These are phyloP conservation scores for Wilcoxina mikolae DNA, from an alignment of 495 filamentous ascomycete genomes.

Conservation along the genomic window DNA sequence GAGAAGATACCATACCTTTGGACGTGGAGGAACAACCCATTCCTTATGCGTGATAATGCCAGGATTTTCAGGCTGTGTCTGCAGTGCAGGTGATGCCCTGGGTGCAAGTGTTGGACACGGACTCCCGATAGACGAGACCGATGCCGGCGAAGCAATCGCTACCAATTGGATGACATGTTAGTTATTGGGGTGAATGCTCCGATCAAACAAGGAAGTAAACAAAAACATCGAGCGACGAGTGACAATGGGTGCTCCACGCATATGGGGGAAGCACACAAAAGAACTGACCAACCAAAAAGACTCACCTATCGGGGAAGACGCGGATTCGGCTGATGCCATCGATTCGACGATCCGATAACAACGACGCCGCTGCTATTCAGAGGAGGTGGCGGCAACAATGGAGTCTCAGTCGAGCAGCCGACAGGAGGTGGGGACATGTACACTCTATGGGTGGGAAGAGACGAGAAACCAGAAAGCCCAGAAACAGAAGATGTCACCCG, in stretches of 20 bases:
- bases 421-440: neutral
- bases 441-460: neutral
- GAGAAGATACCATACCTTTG: slow-evolving; percentile 36
- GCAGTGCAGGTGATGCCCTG: slow-evolving; percentile 7
- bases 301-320: slow-evolving; percentile 9
- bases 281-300: neutral
- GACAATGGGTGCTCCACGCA: neutral
- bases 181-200: neutral
- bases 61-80: slow-evolving; percentile 1
- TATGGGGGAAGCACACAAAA: neutral
- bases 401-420: neutral
- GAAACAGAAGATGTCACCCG: neutral
- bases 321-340: slow-evolving; percentile 2
- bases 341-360: neutral
- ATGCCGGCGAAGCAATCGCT: slow-evolving; percentile 28
- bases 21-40: slow-evolving; percentile 77
- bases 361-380: neutral
- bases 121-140: slow-evolving; percentile 23
- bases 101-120: slow-evolving; percentile 24
- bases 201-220: neutral
- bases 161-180: neutral
- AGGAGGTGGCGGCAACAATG: neutral
- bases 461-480: neutral
- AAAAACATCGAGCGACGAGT: neutral
- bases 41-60: slow-evolving; percentile 53